Evolutionary conservation across 495 filamentous ascomycete genomes (phyloP).

Genomic region (Delitschia confertaspora): DNA sequence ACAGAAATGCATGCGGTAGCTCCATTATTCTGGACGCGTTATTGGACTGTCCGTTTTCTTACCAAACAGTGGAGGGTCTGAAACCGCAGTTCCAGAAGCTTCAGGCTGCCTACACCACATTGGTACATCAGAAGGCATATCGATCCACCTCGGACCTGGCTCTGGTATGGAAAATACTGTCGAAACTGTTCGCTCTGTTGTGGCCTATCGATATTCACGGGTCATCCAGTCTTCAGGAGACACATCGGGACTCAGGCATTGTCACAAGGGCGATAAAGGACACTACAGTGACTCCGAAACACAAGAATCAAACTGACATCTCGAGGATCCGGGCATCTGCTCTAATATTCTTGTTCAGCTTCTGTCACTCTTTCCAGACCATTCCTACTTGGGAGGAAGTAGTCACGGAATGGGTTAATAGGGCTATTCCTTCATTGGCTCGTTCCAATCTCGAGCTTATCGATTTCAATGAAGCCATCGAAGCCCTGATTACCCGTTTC

Average conservation of each 20-base stretch:
- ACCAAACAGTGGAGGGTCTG: slow-evolving; percentile 10
- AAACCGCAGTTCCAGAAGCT: slow-evolving; percentile 5
- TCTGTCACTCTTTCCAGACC: slow-evolving; percentile 5
- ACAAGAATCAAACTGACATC: slow-evolving; percentile 2
- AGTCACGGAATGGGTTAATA: neutral
- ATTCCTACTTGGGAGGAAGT: slow-evolving; percentile 1
- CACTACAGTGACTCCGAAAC: neutral
- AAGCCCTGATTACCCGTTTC: too few relatives aligned
- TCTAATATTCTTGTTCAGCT: slow-evolving; percentile 11
- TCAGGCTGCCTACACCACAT: neutral
- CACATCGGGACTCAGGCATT: slow-evolving; percentile 1
- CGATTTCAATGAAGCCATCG: too few relatives aligned
- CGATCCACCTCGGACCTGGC: slow-evolving; percentile 2
- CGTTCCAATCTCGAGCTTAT: too few relatives aligned
- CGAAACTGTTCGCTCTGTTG: slow-evolving; percentile 7
- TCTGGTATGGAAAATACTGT: slow-evolving; percentile 7
- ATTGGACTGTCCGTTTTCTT: slow-evolving; percentile 1
- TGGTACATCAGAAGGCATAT: neutral
- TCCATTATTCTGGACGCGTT: slow-evolving; percentile 9
- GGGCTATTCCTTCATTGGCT: slow-evolving; percentile 1
- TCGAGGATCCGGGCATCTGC: slow-evolving; percentile 6
- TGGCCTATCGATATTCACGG: slow-evolving; percentile 16
- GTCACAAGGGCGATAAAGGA: neutral
- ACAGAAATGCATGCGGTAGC: slow-evolving; percentile 4
- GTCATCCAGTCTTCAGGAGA: slow-evolving; percentile 2